Evolutionary conservation across 2,329 filamentous ascomycete species (phyloP), one percentile per base, ranked within the genome.

Genomic region (Epichloe aotearoae): DNA sequence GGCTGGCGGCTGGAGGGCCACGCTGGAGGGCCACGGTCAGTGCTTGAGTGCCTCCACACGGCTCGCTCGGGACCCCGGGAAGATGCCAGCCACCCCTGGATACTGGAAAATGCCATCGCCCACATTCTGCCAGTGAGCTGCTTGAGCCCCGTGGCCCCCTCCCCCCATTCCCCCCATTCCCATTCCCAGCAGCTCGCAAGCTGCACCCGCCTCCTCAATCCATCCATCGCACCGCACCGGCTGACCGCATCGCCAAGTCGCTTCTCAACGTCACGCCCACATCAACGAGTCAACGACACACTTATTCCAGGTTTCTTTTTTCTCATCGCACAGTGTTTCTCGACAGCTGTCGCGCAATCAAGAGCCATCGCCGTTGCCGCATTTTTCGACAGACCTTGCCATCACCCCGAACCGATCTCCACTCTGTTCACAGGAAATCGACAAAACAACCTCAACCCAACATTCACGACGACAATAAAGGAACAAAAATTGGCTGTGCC

Each of bases 221-320:
- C 17, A 33, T 30, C 23, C 23, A 15, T 30, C 42, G 15, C 19
- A 8, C 36, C 38, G 10, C 36, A 40, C 37, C 17, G 17, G 50
- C 23, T 51, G 46, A 44, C 50, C 40, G 34, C 45, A 47, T 40
- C 45, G 47, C 20, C 44, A 51, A 45, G 26, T 47, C 44, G 47
- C 30, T 43, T 49, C 39, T 19, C 47, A 37, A 41, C 37, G 8
- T 37, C n/a, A 47, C 50, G 39, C 34, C 23, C 38, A 19, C 45
- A 30, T 30, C 30, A 30, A 30, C 30, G 30, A 30, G 36, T 17
- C 17, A 19, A 42, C 19, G 10, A 49, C 26, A 45, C 50, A 47
- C 30, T 34, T 17, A 33, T 15, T 19, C 34, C 8, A 34, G 39
- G 15, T 40, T 33, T 33, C 26, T 42, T 42, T 42, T 15, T 10